A percentile compares a stretch with the other conserved stretches of the same genome.
Evolutionary conservation across 441 rosid species (phyloP).

Genomic region (Adansonia gregorii): DNA sequence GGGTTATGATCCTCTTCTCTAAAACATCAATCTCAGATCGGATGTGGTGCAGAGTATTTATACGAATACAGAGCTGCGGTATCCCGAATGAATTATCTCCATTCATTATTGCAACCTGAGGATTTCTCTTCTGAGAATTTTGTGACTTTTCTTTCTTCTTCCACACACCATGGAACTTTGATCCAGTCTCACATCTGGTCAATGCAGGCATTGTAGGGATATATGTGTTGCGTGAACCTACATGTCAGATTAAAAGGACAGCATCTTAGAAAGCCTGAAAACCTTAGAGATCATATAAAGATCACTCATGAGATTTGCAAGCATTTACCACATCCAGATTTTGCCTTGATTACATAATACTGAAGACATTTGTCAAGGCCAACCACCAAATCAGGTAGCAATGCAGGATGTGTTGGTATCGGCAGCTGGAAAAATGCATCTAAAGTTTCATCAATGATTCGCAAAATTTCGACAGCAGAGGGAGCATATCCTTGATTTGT

Average conservation of each 20-base stretch:
- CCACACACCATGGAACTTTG: slow-evolving; percentile 87
- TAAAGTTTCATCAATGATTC: slow-evolving; percentile 83
- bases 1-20: slow-evolving; percentile 89
- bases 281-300: slow-evolving; percentile 8
- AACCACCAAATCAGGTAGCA: slow-evolving; percentile 81
- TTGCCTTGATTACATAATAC: slow-evolving; percentile 79
- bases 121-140: slow-evolving; percentile 63
- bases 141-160: slow-evolving; percentile 90
- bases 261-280: slow-evolving; percentile 24
- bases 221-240: slow-evolving; percentile 77
- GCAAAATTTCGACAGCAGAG: slow-evolving; percentile 81
- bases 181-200: slow-evolving; percentile 73
- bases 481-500: slow-evolving; percentile 71
- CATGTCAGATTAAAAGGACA: slow-evolving; percentile 28
- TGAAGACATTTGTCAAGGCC: slow-evolving; percentile 93
- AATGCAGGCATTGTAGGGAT: slow-evolving; percentile 90
- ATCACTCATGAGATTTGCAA: slow-evolving; percentile 23
- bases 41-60: slow-evolving; percentile 79
- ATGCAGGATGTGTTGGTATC: slow-evolving; percentile 88
- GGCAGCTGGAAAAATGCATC: slow-evolving; percentile 94
- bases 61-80: slow-evolving; percentile 76
- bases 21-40: slow-evolving; percentile 71
- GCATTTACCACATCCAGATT: slow-evolving; percentile 91
- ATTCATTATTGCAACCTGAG: slow-evolving; percentile 69
- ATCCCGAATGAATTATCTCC: slow-evolving; percentile 71